Percentiles rank a stretch among this genome's conserved stretches.
Evolutionary conservation across 805 yeast species (phyloP).

Genomic region (Schwanniomyces sp.): DNA sequence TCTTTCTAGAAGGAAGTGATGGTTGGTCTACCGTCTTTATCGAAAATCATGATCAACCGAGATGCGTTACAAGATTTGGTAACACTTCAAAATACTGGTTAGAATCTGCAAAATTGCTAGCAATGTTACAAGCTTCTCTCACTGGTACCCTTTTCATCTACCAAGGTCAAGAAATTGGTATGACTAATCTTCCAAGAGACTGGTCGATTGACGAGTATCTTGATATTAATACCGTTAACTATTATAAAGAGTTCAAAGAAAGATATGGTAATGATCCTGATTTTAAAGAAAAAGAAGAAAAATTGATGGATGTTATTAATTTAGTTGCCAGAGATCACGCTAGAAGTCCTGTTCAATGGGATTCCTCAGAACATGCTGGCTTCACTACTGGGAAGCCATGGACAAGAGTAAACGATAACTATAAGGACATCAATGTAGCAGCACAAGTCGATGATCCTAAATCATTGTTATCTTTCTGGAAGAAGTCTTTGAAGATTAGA

Average conservation of each 20-base stretch:
- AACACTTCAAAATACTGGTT: slow-evolving; percentile 36
- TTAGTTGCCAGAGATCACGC: slow-evolving; percentile 52
- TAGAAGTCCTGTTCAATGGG: slow-evolving; percentile 61
- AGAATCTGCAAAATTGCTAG: slow-evolving; percentile 48
- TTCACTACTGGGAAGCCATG: slow-evolving; percentile 52
- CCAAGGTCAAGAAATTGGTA: slow-evolving; percentile 64
- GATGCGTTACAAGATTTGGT: slow-evolving; percentile 54
- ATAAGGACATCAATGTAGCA: slow-evolving; percentile 48
- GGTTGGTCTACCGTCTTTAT: slow-evolving; percentile 57
- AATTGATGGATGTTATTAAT: slow-evolving; percentile 32
- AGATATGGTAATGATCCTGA: slow-evolving; percentile 23
- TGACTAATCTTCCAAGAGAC: slow-evolving; percentile 45
- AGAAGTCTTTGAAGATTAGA: slow-evolving; percentile 41
- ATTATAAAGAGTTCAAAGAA: slow-evolving; percentile 32
- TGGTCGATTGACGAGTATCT: slow-evolving; percentile 52
- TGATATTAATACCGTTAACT: slow-evolving; percentile 49
- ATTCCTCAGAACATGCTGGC: slow-evolving; percentile 43
- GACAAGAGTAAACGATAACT: slow-evolving; percentile 53
- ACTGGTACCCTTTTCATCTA: slow-evolving; percentile 57
- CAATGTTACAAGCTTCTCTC: slow-evolving; percentile 44
- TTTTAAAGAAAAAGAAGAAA: slow-evolving; percentile 13
- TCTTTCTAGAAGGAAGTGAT: slow-evolving; percentile 47
- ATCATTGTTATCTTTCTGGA: slow-evolving; percentile 49
- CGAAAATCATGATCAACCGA: slow-evolving; percentile 62
- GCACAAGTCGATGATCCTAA: slow-evolving; percentile 45